phyloP scores from a whole-genome alignment of 2,329 filamentous ascomycete species.

The Exserohilum rostratum region DNA sequence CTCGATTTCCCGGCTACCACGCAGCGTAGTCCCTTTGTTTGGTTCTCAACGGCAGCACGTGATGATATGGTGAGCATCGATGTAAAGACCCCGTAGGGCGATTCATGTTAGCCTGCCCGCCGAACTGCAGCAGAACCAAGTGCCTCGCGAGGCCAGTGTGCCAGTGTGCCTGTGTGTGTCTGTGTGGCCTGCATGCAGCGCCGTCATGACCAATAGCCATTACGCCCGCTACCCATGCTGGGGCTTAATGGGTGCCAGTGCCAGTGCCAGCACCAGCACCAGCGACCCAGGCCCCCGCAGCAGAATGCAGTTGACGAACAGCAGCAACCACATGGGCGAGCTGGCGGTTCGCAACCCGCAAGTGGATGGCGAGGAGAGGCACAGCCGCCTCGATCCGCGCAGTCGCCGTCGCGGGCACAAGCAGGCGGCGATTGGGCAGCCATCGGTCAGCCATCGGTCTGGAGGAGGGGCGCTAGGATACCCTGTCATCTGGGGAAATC shows the following conservation, averaged over 20 bases:
- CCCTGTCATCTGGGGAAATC: conserved; percentile 14
- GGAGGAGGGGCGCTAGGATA: neutral
- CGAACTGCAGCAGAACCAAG: neutral
- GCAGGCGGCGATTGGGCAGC: neutral
- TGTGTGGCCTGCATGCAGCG: neutral
- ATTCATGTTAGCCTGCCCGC: neutral
- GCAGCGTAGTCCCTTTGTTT: neutral
- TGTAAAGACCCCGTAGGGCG: neutral
- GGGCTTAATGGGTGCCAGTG: too few species aligned
- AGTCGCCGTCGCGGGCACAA: too few species aligned
- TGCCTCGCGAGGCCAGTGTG: neutral
- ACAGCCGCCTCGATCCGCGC: too few species aligned
- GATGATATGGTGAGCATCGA: neutral
- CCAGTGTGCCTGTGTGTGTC: neutral
- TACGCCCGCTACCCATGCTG: neutral
- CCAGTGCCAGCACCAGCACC: too few species aligned
- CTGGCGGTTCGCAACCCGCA: too few species aligned
- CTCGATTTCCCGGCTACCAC: neutral
- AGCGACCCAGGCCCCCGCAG: neutral
- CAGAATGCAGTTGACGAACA: neutral
- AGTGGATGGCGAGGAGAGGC: too few species aligned
- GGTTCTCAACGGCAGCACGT: neutral
- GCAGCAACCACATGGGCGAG: too few species aligned
- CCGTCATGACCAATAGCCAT: conserved; percentile 1
- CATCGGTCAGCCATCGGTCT: neutral